Percentiles rank a stretch among this genome's conserved stretches.
Evolutionary conservation across 75 land plant genomes (phyloP).

Genomic region (Azolla pinnata): DNA sequence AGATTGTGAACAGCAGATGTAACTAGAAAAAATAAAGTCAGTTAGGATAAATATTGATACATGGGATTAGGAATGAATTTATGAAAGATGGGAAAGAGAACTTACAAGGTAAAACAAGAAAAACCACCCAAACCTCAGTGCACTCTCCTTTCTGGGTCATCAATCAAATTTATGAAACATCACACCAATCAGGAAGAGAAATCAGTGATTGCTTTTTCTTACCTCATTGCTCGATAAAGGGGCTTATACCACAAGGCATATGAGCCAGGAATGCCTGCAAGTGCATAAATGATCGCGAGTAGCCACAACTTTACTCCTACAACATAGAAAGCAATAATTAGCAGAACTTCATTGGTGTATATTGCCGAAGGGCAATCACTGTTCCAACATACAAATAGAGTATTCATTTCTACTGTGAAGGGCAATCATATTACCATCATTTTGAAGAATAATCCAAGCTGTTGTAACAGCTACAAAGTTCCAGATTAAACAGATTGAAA

Average conservation of each 20-base stretch:
- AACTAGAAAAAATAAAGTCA: constrained; percentile 30
- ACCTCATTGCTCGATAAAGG: constrained; percentile 95
- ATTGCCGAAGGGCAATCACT: neutral
- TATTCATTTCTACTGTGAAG: neutral
- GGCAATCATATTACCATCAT: neutral
- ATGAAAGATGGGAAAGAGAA: neutral
- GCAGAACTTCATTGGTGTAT: neutral
- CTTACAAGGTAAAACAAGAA: constrained; percentile 74
- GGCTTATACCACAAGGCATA: constrained; percentile 95
- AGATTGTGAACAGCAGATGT: constrained; percentile 70
- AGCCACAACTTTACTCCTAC: constrained; percentile 79
- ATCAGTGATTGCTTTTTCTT: neutral
- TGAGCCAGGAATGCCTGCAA: constrained; percentile 77
- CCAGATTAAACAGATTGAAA: constrained; percentile 53
- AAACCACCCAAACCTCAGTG: constrained; percentile 81
- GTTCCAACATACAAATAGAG: neutral
- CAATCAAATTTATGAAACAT: neutral
- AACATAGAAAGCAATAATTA: constrained; percentile 3
- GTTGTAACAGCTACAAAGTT: constrained; percentile 66
- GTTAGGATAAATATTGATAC: neutral
- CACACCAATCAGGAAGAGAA: neutral
- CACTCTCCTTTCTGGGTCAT: constrained; percentile 67
- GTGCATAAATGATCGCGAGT: constrained; percentile 66
- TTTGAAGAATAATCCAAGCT: constrained; percentile 53
- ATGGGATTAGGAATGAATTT: no score